Evolutionary conservation across 2,329 filamentous ascomycete species (phyloP), one percentile per base, ranked within the genome.

Genomic region (Zymoseptoria tritici): DNA sequence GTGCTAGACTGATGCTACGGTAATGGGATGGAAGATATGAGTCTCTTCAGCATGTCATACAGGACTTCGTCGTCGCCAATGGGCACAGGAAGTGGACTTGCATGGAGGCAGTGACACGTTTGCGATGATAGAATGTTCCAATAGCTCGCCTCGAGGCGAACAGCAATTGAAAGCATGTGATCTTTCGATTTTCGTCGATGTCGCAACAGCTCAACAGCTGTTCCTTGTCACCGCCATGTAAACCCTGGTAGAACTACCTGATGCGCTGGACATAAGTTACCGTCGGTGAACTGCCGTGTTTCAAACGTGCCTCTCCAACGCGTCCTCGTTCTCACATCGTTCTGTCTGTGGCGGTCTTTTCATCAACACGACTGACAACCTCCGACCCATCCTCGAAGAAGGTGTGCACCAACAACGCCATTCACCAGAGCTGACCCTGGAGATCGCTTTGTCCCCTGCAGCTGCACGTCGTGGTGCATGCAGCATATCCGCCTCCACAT

Each of bases 121-220:
- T 46, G 42, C 22, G 11, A 57, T 46, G 51, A 60, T 60, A 60
- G 55, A 60, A 49, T 60, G 51, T 55, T 46, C 55, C 57, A 24
- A 59, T 59, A 57, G 57, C 52, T 58, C 57, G 57, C 57, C 57
- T 49, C 57, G 49, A 26, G 52, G 52, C 22, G 22, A 9, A 29
- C n/a, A 26, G 11, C 52, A 24, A 29, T 53, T 53, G 52, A 53
- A 53, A 53, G 36, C 36, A 46, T 46, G 36, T 46, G 36, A 46
- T 46, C 13, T 46, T 46, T 46, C 36, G 16, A n/a, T n/a, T 6
- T 6, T n/a, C 36, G 6, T 46, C 36, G 13, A 46, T 46, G 16
- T 46, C 36, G 36, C 36, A 7, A 46, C 13, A 46, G 36, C 36
- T 46, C 36, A 7, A 46, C 16, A 46, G 36, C 36, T 46, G 13